These are phyloP conservation scores for Articulospora tetracladia DNA, from an alignment of 495 filamentous ascomycete genomes.

Conservation along the genomic window DNA sequence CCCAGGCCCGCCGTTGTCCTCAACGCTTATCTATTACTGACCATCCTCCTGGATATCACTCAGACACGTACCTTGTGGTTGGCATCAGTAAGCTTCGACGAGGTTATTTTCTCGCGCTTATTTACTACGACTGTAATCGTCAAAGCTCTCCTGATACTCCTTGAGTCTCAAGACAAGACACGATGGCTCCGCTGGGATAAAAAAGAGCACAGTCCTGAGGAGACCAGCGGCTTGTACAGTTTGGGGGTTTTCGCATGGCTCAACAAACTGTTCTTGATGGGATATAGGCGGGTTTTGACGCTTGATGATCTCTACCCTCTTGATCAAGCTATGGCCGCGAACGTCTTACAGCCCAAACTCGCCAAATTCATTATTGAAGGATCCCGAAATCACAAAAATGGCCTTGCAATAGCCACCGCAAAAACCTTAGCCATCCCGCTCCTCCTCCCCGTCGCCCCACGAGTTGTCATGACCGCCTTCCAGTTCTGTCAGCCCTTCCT, in stretches of 20 bases:
- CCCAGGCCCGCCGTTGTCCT: slow-evolving; percentile 34
- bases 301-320: slow-evolving; percentile 34
- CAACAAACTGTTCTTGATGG: slow-evolving; percentile 44
- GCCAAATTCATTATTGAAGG: background rate
- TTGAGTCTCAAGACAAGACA: slow-evolving; percentile 50
- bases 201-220: slow-evolving; percentile 44
- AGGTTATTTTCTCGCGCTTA: background rate
- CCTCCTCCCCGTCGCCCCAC: slow-evolving; percentile 16
- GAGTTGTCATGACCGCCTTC: slow-evolving; percentile 49
- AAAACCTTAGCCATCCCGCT: background rate
- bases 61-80: slow-evolving; percentile 35
- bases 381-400: slow-evolving; percentile 10
- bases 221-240: slow-evolving; percentile 49
- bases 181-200: slow-evolving; percentile 36
- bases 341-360: background rate
- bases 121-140: slow-evolving; percentile 40
- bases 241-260: slow-evolving; percentile 55
- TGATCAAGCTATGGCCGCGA: slow-evolving; percentile 15
- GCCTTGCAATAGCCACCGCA: background rate
- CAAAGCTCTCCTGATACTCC: slow-evolving; percentile 41
- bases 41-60: slow-evolving; percentile 35
- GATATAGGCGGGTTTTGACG: slow-evolving; percentile 33
- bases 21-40: slow-evolving; percentile 32
- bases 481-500: slow-evolving; percentile 63
- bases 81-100: slow-evolving; percentile 19